Base-by-base conservation (phyloP, 306 rosid species). In the Erythrophleum fordii region DNA sequence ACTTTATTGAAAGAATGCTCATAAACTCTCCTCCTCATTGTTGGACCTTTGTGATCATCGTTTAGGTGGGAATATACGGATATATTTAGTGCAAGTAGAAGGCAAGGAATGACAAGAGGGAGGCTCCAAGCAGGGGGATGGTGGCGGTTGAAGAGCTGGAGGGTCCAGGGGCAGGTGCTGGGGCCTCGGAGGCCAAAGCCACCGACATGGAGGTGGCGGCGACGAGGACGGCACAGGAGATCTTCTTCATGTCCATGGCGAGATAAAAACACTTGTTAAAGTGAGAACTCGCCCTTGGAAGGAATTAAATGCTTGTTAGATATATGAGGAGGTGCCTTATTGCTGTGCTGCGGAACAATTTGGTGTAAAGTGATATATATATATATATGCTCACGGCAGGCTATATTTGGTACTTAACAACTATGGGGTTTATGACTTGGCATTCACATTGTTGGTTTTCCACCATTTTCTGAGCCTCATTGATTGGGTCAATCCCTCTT, bases 201-300 rank as follows among this genome's bases (percentile, higher is more conserved):
- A 8, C 74, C 6, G 56, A 69, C 28, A 69, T 45, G 56, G 74
- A 69, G 39, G 74, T 58, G n/a, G 74, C 74, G 11, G 58, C 56
- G 9, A 11, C 58, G 56, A 69, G 37, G 37, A 22, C 74, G 14
- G 14, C 74, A 9, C 39, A 69, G 56, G 74, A 23, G 31, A 69
- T 45, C 74, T 22, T 67, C 73, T 67, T 42, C 14, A 67, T 4
- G 6, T 37, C 69, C 69, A 64, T 64, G 69, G 45, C 69, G 44
- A 59, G 65, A 29, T 11, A 25, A 11, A 12, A 26, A 59, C 35
- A 59, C 65, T 59, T 12, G 18, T 25, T 8, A 5, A 25, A 59
- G 14, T 23, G 31, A 10, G 8, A 59, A 59, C 65, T 26, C 18
- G 65, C 53, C 65, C 37, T 17, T 16, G 55, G 22, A 31, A 31